Conservation (phyloP, 139 green algal genomes). For the Parachlorella kessleri region DNA sequence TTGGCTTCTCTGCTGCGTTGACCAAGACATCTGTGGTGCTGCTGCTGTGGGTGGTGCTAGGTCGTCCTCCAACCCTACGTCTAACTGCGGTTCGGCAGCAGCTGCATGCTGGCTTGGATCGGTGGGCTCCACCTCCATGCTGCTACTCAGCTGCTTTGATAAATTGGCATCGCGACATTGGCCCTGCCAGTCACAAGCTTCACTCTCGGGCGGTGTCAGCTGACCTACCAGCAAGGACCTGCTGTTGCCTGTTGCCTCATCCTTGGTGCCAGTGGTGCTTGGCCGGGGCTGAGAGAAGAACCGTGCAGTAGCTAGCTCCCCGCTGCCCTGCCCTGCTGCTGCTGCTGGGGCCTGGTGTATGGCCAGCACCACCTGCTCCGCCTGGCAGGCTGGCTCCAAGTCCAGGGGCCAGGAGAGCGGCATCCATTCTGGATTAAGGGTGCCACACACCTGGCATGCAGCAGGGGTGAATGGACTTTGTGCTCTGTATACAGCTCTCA, state of each 20-base stretch:
- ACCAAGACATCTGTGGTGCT: too few species aligned
- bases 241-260: too few species aligned
- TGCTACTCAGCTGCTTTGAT: neutral
- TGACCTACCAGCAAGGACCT: neutral
- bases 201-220: neutral
- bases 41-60: too few species aligned
- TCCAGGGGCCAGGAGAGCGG: constrained; percentile 9
- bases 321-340: neutral
- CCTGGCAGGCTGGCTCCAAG: neutral
- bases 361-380: constrained; percentile 10
- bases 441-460: neutral
- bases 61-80: too few species aligned
- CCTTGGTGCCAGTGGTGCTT: neutral
- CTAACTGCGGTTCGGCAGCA: too few species aligned
- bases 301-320: too few species aligned
- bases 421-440: constrained; percentile 12
- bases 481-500: neutral
- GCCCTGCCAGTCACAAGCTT: neutral
- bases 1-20: too few species aligned
- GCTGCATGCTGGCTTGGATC: neutral
- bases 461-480: neutral
- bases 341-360: neutral
- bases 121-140: neutral
- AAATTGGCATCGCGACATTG: too few species aligned
- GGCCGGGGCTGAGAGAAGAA: too few species aligned